These are phyloP conservation scores for Xylaria telfairii DNA, from an alignment of 495 filamentous ascomycete species.

Conservation along the genomic window DNA sequence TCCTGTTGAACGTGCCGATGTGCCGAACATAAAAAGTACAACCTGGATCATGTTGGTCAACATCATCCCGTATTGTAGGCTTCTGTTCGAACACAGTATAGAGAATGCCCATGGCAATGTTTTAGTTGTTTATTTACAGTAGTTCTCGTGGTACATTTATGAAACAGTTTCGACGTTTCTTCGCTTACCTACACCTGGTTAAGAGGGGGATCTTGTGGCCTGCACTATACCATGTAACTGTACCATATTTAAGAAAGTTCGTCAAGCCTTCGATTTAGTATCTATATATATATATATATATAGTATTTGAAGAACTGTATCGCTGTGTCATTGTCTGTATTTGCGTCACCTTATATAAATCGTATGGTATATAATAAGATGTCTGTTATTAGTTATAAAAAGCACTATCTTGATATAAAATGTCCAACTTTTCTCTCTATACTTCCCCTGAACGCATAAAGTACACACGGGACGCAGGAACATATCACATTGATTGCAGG, in stretches of 20 bases:
- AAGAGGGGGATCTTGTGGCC: no score
- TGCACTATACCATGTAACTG: no score
- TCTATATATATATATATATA: no score
- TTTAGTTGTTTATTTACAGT: background rate
- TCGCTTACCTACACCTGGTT: no score
- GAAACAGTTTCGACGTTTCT: background rate
- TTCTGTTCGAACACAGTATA: background rate
- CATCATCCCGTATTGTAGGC: background rate
- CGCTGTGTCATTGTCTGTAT: no score
- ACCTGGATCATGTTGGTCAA: background rate
- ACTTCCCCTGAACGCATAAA: background rate
- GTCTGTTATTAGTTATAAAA: no score
- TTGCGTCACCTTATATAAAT: background rate
- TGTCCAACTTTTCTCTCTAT: background rate
- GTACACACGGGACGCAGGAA: background rate
- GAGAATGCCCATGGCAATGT: background rate
- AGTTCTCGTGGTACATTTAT: background rate
- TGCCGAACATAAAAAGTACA: background rate
- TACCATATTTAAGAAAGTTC: background rate
- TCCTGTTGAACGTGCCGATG: background rate
- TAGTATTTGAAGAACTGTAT: no score
- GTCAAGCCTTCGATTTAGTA: no score
- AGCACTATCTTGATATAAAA: background rate
- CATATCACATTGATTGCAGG: background rate
- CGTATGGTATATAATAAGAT: background rate